phyloP scores from a whole-genome alignment of 495 filamentous ascomycete species.

The Pseudoneurospora amorphoporcata region DNA sequence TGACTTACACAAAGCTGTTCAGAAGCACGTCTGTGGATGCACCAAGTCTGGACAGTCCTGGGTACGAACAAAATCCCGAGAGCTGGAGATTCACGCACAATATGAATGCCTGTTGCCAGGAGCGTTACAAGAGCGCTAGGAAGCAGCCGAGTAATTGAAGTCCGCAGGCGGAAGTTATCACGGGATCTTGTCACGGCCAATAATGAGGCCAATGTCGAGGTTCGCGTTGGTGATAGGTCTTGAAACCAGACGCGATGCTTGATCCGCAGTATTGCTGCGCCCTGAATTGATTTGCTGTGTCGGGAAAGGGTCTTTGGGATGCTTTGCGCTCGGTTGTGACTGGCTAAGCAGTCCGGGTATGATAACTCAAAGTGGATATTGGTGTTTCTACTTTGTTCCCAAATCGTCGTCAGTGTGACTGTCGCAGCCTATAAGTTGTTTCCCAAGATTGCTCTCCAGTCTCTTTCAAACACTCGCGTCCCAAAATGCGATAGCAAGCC shows the following conservation, averaged over 20 bases:
- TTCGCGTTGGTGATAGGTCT: constrained; percentile 38
- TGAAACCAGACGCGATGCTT: constrained; percentile 25
- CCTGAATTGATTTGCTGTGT: constrained; percentile 37
- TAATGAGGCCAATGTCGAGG: constrained; percentile 25
- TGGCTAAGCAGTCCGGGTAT: constrained; percentile 16
- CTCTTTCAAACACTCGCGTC: constrained; percentile 4
- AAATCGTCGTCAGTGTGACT: constrained; percentile 6
- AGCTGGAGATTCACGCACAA: neutral
- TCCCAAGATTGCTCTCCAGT: neutral
- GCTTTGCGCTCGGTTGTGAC: constrained; percentile 26
- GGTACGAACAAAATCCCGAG: neutral
- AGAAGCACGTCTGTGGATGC: neutral
- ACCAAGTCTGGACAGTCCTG: neutral
- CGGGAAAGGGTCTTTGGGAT: constrained; percentile 9
- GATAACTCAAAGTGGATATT: constrained; percentile 11
- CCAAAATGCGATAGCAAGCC: neutral
- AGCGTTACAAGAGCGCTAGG: constrained; percentile 28
- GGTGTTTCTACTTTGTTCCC: constrained; percentile 5
- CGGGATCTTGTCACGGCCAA: constrained; percentile 38
- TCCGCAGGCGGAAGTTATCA: constrained; percentile 41
- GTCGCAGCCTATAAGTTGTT: constrained; percentile 18
- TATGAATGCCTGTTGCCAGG: neutral
- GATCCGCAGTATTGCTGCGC: constrained; percentile 22
- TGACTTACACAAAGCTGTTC: neutral
- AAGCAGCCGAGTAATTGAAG: constrained; percentile 28